Percentiles rank a stretch among this genome's conserved stretches.
phyloP scores from a whole-genome alignment of 306 rosid genomes.

The Mimosa pudica region DNA sequence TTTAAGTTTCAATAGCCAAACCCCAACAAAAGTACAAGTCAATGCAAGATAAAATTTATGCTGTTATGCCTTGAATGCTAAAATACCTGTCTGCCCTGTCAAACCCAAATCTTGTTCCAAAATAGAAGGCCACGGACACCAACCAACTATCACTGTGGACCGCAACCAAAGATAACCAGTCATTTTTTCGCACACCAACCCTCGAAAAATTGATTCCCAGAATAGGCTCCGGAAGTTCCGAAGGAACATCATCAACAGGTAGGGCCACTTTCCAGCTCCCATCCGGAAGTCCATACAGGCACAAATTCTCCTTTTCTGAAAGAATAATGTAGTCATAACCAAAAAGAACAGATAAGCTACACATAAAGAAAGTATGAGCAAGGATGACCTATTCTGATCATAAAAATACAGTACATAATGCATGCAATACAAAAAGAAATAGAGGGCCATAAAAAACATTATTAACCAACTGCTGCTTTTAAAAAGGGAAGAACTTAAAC shows the following conservation, averaged over 20 bases:
- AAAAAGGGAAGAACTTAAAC: conserved; percentile 1
- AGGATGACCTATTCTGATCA: background rate
- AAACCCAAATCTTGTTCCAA: conserved; percentile 89
- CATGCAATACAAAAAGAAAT: conserved; percentile 16
- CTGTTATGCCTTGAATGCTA: background rate
- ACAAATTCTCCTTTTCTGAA: conserved; percentile 92
- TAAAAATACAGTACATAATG: background rate
- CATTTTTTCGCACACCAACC: conserved; percentile 91
- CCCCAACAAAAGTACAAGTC: background rate
- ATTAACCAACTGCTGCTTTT: background rate
- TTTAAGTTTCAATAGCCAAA: conserved; percentile 25
- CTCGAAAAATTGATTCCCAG: conserved; percentile 91
- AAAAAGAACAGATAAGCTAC: conserved; percentile 20
- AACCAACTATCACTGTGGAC: conserved; percentile 94
- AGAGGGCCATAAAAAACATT: background rate
- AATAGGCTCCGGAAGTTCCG: conserved; percentile 94
- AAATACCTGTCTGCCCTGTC: conserved; percentile 77
- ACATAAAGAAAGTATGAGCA: conserved; percentile 23
- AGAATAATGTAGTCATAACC: conserved; percentile 28
- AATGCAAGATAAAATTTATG: conserved; percentile 13
- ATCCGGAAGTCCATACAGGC: conserved; percentile 80
- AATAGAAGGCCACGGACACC: conserved; percentile 80
- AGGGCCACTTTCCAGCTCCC: conserved; percentile 93
- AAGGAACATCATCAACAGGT: conserved; percentile 97
- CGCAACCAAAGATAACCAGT: conserved; percentile 86